Evolutionary conservation across 2,329 filamentous ascomycete species (phyloP).

Genomic region (Aspergillus caelatus): DNA sequence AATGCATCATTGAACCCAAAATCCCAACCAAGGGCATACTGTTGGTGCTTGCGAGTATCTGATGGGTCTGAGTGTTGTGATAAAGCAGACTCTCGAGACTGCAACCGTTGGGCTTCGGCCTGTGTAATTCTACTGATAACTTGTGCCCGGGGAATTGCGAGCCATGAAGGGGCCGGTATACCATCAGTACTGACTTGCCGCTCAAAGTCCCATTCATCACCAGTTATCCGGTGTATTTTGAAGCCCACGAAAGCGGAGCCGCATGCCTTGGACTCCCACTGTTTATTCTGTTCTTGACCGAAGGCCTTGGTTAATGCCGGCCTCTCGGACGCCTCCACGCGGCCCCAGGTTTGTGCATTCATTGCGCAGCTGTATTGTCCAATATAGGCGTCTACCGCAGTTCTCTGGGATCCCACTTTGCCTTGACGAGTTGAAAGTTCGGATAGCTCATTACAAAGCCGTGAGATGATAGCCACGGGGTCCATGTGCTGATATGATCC

Average conservation of each 20-base stretch:
- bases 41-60: conserved; percentile 50
- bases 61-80: conserved; percentile 7
- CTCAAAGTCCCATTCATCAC: conserved; percentile 63
- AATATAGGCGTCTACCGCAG: conserved; percentile 55
- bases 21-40: conserved; percentile 59
- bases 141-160: conserved; percentile 41
- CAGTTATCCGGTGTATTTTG: conserved; percentile 65
- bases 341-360: conserved; percentile 55
- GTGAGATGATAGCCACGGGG: conserved; percentile 55
- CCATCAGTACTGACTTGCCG: conserved; percentile 52
- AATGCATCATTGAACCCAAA: conserved; percentile 59
- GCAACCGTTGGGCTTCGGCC: conserved; percentile 35
- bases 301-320: conserved; percentile 44
- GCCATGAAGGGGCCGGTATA: conserved; percentile 44
- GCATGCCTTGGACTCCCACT: conserved; percentile 53
- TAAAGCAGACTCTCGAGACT: conserved; percentile 3
- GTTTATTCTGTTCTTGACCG: conserved; percentile 39
- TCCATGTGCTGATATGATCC: conserved; percentile 24
- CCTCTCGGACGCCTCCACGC: conserved; percentile 44
- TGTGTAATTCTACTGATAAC: conserved; percentile 39
- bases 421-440: conserved; percentile 53
- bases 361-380: conserved; percentile 64
- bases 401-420: conserved; percentile 50
- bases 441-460: conserved; percentile 47
- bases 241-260: conserved; percentile 58